These are phyloP conservation scores for Leptographium radiaticola DNA, from an alignment of 2,329 filamentous ascomycete species.

Conservation along the genomic window DNA sequence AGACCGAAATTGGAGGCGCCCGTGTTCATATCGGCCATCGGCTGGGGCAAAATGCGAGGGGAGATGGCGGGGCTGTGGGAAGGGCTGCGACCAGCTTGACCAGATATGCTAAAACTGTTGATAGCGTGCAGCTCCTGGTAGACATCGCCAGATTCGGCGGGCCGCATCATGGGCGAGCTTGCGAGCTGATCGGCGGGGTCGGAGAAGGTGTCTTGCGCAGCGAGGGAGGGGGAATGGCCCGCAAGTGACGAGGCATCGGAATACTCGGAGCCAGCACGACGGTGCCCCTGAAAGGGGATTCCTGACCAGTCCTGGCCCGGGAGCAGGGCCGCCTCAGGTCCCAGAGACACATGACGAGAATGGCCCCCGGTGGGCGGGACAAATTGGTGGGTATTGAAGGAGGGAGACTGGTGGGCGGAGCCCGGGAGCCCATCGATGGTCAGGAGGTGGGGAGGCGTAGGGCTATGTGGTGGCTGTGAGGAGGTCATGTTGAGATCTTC, in stretches of 20 bases:
- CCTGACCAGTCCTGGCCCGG: conserved; percentile 41
- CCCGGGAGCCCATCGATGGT: conserved; percentile 27
- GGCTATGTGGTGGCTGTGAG: conserved; percentile 40
- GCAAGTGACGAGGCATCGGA: conserved; percentile 82
- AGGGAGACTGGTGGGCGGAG: conserved; percentile 43
- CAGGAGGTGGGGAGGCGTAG: conserved; percentile 40
- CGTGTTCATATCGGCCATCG: conserved; percentile 36
- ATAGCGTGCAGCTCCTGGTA: conserved; percentile 71
- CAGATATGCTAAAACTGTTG: conserved; percentile 65
- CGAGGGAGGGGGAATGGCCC: conserved; percentile 64
- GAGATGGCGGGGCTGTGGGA: conserved; percentile 61
- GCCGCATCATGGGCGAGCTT: conserved; percentile 67
- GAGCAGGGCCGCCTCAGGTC: conserved; percentile 43
- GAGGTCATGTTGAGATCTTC: conserved; percentile 41
- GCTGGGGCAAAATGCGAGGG: conserved; percentile 45
- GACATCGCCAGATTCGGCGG: conserved; percentile 52
- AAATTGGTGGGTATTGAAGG: conserved; percentile 43
- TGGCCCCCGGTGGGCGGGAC: conserved; percentile 31
- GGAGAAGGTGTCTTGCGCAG: conserved; percentile 64
- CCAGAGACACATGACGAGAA: conserved; percentile 43
- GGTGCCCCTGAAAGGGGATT: conserved; percentile 63
- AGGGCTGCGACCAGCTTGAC: conserved; percentile 56
- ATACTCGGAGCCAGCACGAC: conserved; percentile 77
- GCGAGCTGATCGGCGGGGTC: conserved; percentile 58
- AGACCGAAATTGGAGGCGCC: conserved; percentile 26